Base-by-base conservation (phyloP, 306 rosid genomes). In the Gastrolobium villosum region DNA sequence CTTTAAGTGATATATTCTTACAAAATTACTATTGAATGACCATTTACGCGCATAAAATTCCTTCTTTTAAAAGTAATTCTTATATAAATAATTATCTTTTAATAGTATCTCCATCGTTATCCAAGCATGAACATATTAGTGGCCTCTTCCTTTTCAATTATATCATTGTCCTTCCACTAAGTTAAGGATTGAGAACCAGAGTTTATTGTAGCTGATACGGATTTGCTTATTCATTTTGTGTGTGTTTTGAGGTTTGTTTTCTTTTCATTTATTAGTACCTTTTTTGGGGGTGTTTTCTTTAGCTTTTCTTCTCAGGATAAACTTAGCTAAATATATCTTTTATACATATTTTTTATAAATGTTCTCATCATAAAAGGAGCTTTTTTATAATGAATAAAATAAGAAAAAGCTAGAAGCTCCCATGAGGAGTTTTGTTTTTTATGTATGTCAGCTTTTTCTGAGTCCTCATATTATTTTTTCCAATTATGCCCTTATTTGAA, bases 1-100 rank as follows among this genome's bases (percentile, higher is more conserved):
- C 62, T 74, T 81, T 5, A 68, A 81, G 35, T 65, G 67, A 20
- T 45, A 14, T 48, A 62, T 79, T 37, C 45, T 60, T 49, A 39
- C 41, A 62, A 50, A 36, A 48, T 52, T n/a, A 65, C 26, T 65
- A n/a, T 40, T 53, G 4, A 20, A 40, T 26, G 39, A 35, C 34
- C 11, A 48, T 46, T 63, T 48, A 49, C 8, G 35, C 9, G 2
- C n/a, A 10, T 61, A 46, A 15, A 61, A 44, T n/a, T 36, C 13
- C 49, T 26, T 62, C 53, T 5, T 46, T 30, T 35, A 37, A 45
- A 50, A 26, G 36, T 75, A 75, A 32, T 32, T 74, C 26, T 74
- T 14, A 3, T 39, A 45, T 34, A 13, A 30, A 57, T 41, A 37
- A 9, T 72, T 36, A 36, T 35, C n/a, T 7, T 53, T 6, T 37